phyloP scores from a whole-genome alignment of 2,329 filamentous ascomycete species.

The Thielaviopsis ethacetica region DNA sequence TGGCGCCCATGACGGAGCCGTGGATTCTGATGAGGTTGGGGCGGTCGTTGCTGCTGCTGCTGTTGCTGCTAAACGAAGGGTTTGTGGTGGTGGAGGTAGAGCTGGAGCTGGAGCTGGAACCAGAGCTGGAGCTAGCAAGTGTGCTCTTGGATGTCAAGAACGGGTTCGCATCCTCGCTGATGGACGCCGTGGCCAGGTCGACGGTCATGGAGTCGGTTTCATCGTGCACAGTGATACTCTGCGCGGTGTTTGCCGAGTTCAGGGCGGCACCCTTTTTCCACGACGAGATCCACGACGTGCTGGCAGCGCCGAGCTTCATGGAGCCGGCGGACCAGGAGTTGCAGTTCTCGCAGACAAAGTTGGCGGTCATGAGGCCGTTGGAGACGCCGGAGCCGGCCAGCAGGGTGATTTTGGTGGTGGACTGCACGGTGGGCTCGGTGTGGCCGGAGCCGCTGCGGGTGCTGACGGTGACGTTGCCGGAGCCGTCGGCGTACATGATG shows the following conservation, averaged over 20 bases:
- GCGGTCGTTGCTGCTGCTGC: constrained; percentile 7
- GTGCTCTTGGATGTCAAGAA: constrained; percentile 21
- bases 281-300: constrained; percentile 35
- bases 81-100: constrained; percentile 10
- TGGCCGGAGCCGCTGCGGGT: constrained; percentile 34
- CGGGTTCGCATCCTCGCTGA: constrained; percentile 34
- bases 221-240: constrained; percentile 31
- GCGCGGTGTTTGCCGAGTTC: constrained; percentile 24
- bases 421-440: constrained; percentile 29
- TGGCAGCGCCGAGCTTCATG: constrained; percentile 25
- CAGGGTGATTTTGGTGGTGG: constrained; percentile 30
- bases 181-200: constrained; percentile 30
- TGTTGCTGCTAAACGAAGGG: constrained; percentile 7
- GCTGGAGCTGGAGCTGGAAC: constrained; percentile 11
- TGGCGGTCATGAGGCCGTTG: constrained; percentile 38
- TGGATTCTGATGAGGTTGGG: constrained; percentile 26
- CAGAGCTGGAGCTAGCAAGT: constrained; percentile 11
- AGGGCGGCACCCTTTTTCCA: constrained; percentile 33
- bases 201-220: constrained; percentile 26
- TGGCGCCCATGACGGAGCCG: constrained; percentile 44
- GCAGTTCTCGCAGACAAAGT: constrained; percentile 39
- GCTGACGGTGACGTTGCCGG: constrained; percentile 44
- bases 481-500: constrained; percentile 41
- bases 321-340: constrained; percentile 26
- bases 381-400: constrained; percentile 42